Conservation (phyloP, 2,329 filamentous ascomycete genomes). For the Penicillium sp. region DNA sequence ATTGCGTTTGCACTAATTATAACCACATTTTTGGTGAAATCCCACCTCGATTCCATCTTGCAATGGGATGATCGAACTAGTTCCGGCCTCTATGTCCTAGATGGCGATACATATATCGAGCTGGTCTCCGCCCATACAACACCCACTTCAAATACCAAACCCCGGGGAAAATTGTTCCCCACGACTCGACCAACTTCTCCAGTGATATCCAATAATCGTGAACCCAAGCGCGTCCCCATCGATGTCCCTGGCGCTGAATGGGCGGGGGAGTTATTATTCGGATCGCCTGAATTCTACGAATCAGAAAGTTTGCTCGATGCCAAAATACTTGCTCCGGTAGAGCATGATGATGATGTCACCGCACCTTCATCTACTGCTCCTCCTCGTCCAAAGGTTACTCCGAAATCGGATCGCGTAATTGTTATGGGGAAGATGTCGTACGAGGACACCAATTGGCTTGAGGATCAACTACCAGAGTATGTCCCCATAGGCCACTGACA, state of each 20-base stretch:
- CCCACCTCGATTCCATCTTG: conserved; percentile 17
- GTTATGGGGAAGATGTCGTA: conserved; percentile 42
- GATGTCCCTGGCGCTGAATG: conserved; percentile 14
- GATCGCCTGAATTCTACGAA: neutral
- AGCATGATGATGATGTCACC: neutral
- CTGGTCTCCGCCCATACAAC: conserved; percentile 17
- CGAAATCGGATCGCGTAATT: conserved; percentile 34
- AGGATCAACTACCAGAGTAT: conserved; percentile 44
- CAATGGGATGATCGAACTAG: conserved; percentile 9
- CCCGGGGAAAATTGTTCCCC: conserved; percentile 7
- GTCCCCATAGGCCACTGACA: neutral
- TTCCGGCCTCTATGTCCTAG: neutral
- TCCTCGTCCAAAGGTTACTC: conserved; percentile 15
- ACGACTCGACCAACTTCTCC: conserved; percentile 9
- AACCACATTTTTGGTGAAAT: conserved; percentile 19
- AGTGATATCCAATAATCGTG: conserved; percentile 1
- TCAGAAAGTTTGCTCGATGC: neutral
- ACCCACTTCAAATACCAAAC: neutral
- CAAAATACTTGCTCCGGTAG: neutral
- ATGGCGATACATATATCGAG: conserved; percentile 18
- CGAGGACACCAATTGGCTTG: conserved; percentile 47
- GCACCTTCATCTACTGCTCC: conserved; percentile 5
- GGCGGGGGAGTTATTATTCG: neutral
- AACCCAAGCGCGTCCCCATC: conserved; percentile 16
- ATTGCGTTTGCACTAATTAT: conserved; percentile 14